A percentile compares a stretch with the other conserved stretches of the same genome.
Conservation (phyloP, 768 basidiomycete species). For the Sporobolomyces roseus region DNA sequence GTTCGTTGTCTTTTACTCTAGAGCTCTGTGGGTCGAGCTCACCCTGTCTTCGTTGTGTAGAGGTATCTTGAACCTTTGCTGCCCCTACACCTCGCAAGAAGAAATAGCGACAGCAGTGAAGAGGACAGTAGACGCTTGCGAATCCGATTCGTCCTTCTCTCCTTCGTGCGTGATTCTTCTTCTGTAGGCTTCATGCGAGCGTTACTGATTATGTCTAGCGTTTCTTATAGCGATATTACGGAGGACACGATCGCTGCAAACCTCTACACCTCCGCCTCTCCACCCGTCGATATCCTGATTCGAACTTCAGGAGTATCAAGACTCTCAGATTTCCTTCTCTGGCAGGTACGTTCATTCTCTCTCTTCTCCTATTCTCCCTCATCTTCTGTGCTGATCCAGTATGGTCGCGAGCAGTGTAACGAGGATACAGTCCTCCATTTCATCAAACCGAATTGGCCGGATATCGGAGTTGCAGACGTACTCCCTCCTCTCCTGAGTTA, state of each 20-base stretch:
- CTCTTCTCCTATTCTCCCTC: not conserved
- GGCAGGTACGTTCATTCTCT: slow-evolving; percentile 68
- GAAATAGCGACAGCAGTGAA: slow-evolving; percentile 81
- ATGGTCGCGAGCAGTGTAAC: slow-evolving; percentile 57
- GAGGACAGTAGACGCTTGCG: slow-evolving; percentile 10
- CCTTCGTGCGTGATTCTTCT: not conserved
- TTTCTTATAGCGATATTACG: slow-evolving; percentile 55
- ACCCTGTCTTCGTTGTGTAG: slow-evolving; percentile 50
- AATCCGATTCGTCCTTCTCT: not conserved
- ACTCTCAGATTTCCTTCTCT: slow-evolving; percentile 83
- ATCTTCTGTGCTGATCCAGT: not conserved
- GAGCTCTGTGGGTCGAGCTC: too few species aligned
- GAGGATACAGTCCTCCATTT: slow-evolving; percentile 86
- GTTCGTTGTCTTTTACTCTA: slow-evolving; percentile 52
- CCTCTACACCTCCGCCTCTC: slow-evolving; percentile 59
- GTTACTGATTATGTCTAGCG: not conserved
- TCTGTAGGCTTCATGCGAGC: not conserved
- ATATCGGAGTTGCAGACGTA: slow-evolving; percentile 81
- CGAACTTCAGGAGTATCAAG: slow-evolving; percentile 87
- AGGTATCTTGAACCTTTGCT: slow-evolving; percentile 82
- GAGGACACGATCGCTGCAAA: slow-evolving; percentile 65
- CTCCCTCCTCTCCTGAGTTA: slow-evolving; percentile 81
- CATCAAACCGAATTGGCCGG: slow-evolving; percentile 80
- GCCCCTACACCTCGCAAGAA: slow-evolving; percentile 85
- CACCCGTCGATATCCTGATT: slow-evolving; percentile 76